Percentiles rank a stretch among this genome's conserved stretches.
phyloP scores from a whole-genome alignment of 2,329 filamentous ascomycete species.

The Exophiala mesophila region DNA sequence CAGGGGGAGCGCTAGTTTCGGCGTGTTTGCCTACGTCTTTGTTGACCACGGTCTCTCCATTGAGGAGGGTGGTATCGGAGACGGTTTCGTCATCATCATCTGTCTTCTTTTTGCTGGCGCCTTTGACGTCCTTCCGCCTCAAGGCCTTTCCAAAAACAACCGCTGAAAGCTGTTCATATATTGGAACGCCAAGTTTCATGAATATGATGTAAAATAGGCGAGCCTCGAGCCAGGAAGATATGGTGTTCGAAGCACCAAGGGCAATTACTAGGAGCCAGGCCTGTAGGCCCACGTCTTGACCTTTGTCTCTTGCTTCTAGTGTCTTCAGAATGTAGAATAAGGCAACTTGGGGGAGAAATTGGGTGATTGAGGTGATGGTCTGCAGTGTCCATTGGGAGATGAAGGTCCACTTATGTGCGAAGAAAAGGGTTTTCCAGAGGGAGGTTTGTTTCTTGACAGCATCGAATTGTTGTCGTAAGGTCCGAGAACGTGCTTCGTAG shows the following conservation, averaged over 20 bases:
- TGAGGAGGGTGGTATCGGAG: constrained; percentile 22
- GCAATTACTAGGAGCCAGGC: constrained; percentile 66
- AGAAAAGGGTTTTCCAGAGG: constrained; percentile 58
- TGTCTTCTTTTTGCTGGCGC: constrained; percentile 40
- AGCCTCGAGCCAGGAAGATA: constrained; percentile 55
- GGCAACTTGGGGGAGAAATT: constrained; percentile 65
- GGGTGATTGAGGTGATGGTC: constrained; percentile 51
- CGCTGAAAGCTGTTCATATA: constrained; percentile 65
- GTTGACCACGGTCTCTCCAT: constrained; percentile 29
- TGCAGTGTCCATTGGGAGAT: constrained; percentile 57
- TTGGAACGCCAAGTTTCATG: constrained; percentile 58
- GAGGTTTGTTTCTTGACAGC: constrained; percentile 32
- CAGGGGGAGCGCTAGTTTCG: constrained; percentile 33
- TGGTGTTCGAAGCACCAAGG: constrained; percentile 57
- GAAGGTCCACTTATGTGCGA: constrained; percentile 54
- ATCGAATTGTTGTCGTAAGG: constrained; percentile 48
- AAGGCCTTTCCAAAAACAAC: constrained; percentile 73
- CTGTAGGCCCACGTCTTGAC: constrained; percentile 45
- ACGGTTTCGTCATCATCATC: constrained; percentile 5
- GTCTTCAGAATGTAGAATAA: constrained; percentile 61
- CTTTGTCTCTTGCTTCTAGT: constrained; percentile 53
- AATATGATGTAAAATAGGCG: constrained; percentile 65
- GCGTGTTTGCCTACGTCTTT: constrained; percentile 31
- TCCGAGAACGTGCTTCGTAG: constrained; percentile 49
- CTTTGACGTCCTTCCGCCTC: constrained; percentile 71